Base-by-base conservation (phyloP, 352 stramenopile species). In the Plasmopara viticola region DNA sequence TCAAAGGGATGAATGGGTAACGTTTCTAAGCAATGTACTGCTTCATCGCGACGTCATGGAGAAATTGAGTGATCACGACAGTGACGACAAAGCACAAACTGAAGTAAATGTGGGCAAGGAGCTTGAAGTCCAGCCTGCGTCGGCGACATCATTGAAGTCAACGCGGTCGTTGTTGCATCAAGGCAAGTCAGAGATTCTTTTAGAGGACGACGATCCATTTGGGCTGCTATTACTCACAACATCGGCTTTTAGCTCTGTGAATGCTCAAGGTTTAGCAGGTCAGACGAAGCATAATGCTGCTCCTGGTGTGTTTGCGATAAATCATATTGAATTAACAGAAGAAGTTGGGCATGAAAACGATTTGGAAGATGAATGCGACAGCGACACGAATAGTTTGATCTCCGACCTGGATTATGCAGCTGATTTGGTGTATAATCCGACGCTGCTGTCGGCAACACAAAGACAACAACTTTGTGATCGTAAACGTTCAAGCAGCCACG, bases 221-320 rank as follows among this genome's bases (percentile, higher is more conserved):
- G 73, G 73, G 0, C 43, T 84, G 17, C 29, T 81, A 12, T 77
- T 68, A 5, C 45, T 84, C 1, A 71, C 63, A n/a, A 79, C 66
- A 9, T 81, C 73, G 12, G 70, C 70, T 0, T 54, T 84, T 25
- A 74, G 64, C 40, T 66, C 54, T 9, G 3, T 6, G 1, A 20
- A 49, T 41, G 48, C 50, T 7, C 15, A 49, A 4, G 9, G 38
- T 15, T 41, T 56, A 15, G 44, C 41, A 9, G 8, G n/a, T 0
- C 48, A 33, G 10, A 51, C 18, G 31, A 7, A 42, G 9, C 60
- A 6, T 12, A 62, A 48, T 42, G 50, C 57, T 39, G 53, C 54
- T 5, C 70, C 70, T 6, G 73, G 73, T 0, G 48, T 84, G 52
- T 84, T 77, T 40, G 45, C 66, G 0, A 78, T 84, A 48, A 60